phyloP scores from a whole-genome alignment of 257 asterid genomes.

The Solanum pimpinellifolium region DNA sequence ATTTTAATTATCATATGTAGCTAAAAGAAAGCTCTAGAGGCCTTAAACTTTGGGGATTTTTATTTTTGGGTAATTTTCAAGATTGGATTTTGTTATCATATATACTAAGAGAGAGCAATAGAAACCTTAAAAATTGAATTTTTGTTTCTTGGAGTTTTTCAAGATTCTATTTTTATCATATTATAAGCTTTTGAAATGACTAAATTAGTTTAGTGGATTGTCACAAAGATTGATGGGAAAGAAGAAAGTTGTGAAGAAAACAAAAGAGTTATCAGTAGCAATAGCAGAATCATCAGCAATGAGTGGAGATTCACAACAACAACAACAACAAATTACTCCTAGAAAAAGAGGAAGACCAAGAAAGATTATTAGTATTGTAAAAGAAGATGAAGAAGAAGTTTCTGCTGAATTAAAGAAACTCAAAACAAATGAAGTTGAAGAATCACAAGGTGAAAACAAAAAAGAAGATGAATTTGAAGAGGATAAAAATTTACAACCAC shows the following conservation, averaged over 20 bases:
- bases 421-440: conserved; percentile 8
- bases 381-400: conserved; percentile 11
- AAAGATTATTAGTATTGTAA: conserved; percentile 9
- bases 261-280: conserved; percentile 37
- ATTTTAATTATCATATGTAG: neutral
- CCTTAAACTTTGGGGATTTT: neutral
- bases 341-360: conserved; percentile 72
- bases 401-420: conserved; percentile 23
- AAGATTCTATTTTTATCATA: neutral
- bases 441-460: conserved; percentile 2
- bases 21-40: neutral
- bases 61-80: neutral
- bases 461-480: conserved; percentile 3
- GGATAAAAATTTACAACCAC: neutral
- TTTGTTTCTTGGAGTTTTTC: neutral
- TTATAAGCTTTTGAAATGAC: neutral
- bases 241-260: conserved; percentile 35
- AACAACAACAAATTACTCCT: conserved; percentile 12
- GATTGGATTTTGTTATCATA: neutral
- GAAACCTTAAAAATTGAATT: neutral
- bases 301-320: conserved; percentile 16
- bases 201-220: neutral
- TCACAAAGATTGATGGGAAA: conserved; percentile 24
- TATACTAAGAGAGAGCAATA: neutral
- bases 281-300: conserved; percentile 44